Evolutionary conservation across 768 basidiomycete species (phyloP).

Genomic region (Naematelia aurantialba): DNA sequence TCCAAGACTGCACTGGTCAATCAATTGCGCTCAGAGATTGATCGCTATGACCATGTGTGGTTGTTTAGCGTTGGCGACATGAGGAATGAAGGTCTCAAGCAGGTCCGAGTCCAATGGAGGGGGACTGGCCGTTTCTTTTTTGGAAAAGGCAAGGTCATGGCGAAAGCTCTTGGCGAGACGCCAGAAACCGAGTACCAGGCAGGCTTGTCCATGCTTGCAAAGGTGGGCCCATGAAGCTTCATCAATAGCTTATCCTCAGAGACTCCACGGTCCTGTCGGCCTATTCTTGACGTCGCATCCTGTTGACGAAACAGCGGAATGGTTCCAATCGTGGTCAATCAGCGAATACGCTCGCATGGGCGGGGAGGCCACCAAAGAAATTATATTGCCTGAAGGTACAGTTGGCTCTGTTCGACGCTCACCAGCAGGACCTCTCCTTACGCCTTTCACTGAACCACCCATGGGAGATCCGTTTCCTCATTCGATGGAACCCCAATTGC

Average conservation of each 20-base stretch:
- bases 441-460: slow-evolving; percentile 62
- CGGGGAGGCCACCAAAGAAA: slow-evolving; percentile 68
- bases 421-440: slow-evolving; percentile 67
- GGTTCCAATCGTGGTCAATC: slow-evolving; percentile 87
- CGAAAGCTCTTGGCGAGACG: slow-evolving; percentile 85
- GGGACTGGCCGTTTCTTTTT: slow-evolving; percentile 89
- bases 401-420: background rate
- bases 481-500: slow-evolving; percentile 93
- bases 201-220: slow-evolving; percentile 74
- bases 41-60: slow-evolving; percentile 95
- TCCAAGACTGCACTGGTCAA: slow-evolving; percentile 79
- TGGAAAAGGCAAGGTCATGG: slow-evolving; percentile 77
- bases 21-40: slow-evolving; percentile 74
- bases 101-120: slow-evolving; percentile 88
- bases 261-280: slow-evolving; percentile 92
- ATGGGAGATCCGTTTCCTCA: slow-evolving; percentile 79
- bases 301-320: slow-evolving; percentile 85
- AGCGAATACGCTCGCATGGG: slow-evolving; percentile 89
- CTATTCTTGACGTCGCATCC: slow-evolving; percentile 85
- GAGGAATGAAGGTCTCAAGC: slow-evolving; percentile 91
- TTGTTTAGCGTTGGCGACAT: slow-evolving; percentile 91
- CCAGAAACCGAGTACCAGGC: slow-evolving; percentile 77
- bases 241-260: slow-evolving; percentile 53
- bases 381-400: slow-evolving; percentile 62
- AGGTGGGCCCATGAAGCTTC: slow-evolving; percentile 54